These are phyloP conservation scores for Bocquillonia castaneifolia DNA, from an alignment of 441 rosid species.

Conservation along the genomic window DNA sequence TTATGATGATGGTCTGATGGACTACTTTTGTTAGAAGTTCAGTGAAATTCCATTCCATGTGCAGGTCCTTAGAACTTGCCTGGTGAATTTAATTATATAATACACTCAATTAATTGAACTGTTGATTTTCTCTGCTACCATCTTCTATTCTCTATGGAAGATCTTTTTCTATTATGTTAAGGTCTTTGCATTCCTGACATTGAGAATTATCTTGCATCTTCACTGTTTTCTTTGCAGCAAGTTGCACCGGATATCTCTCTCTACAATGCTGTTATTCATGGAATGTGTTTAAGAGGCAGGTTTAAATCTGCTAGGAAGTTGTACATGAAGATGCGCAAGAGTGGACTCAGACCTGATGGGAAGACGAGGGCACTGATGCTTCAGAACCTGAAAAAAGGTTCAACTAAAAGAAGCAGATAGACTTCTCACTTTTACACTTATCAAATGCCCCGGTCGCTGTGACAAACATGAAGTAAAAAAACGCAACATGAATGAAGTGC, in stretches of 20 bases:
- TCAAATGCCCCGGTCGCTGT: neutral
- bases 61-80: neutral
- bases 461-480: neutral
- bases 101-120: too few relatives aligned
- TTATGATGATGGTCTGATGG: neutral
- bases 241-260: conserved; percentile 56
- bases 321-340: conserved; percentile 51
- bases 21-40: neutral
- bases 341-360: conserved; percentile 59
- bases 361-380: conserved; percentile 71
- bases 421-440: neutral
- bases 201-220: neutral
- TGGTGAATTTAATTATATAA: neutral
- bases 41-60: neutral
- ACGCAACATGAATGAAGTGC: neutral
- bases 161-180: neutral
- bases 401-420: neutral
- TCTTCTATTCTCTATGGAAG: neutral
- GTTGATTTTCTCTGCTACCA: neutral
- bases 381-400: conserved; percentile 43
- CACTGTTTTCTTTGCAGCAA: conserved; percentile 29
- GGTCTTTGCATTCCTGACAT: neutral
- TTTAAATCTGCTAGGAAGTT: conserved; percentile 52
- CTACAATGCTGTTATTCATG: conserved; percentile 60
- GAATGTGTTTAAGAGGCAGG: conserved; percentile 64